Base-by-base conservation (phyloP, 495 filamentous ascomycete genomes). In the Elaphomyces granulatus region DNA sequence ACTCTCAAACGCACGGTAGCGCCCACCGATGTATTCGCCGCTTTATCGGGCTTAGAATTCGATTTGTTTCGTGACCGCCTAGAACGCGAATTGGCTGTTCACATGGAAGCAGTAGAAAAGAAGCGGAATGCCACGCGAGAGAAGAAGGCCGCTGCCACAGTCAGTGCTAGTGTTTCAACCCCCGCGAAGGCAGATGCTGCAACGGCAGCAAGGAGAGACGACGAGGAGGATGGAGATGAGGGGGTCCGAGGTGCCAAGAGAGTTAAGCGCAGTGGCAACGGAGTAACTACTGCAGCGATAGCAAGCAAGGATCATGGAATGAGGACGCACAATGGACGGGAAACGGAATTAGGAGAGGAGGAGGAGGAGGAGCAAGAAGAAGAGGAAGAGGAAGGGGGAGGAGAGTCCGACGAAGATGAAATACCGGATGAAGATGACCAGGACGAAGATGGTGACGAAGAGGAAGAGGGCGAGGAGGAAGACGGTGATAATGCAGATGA, bases 1-100 rank as follows among this genome's bases (percentile, higher is more conserved):
- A 72, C 69, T 12, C 73, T 78, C 47, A 82, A 87, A 56, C 90
- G 88, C 55, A 95, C 84, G 8, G 81, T 98, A 44, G 76, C 74
- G 46, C 85, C 88, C 1, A 58, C 71, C 31, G 87, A 95, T 53
- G 81, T 98, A 33, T 74, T 94, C 49, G 72, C 72, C 19, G 88
- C 86, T 1, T 63, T 98, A 2, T 72, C 77, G 3, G 82, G 90
- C 31, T 70, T 84, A 37, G 90, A 96, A 61, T 87, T 87, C 48
- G 80, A 77, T 15, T 72, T 72, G 28, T 87, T 95, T 59, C 68
- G 77, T 2, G 66, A 72, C 15, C 60, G 73, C 6, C 55, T 79
- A 4, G 72, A 78, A 44, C 67, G 66, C 4, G 76, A 80, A 47
- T 48, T 80, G 15, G 63, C 66, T 20, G 64, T 64, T 23, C 80